Conservation (phyloP, 2,329 filamentous ascomycete genomes). For the Fusarium sp. region DNA sequence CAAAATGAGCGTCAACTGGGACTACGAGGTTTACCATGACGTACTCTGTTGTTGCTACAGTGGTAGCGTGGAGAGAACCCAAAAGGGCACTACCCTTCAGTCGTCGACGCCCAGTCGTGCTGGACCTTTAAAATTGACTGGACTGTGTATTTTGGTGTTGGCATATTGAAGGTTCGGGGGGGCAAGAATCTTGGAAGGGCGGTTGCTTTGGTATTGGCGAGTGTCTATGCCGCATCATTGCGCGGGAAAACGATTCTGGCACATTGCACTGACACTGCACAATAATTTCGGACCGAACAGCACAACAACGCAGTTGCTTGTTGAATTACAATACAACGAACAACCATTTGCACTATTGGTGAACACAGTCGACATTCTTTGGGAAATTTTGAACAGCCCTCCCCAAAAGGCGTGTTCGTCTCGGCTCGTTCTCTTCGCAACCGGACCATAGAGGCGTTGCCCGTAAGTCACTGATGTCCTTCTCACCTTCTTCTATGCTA, state of each 20-base stretch:
- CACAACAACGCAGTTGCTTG: neutral
- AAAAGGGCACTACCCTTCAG: neutral
- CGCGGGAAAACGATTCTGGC: neutral
- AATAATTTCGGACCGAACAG: neutral
- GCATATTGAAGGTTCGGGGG: neutral
- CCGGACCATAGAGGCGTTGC: neutral
- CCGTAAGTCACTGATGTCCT: neutral
- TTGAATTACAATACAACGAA: neutral
- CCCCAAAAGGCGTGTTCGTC: neutral
- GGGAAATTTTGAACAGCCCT: neutral
- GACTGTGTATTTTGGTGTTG: neutral
- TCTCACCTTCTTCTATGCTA: neutral
- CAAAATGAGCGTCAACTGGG: no score
- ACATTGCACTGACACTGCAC: neutral
- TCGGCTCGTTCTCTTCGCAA: no score
- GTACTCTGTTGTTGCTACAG: neutral
- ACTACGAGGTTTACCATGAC: neutral
- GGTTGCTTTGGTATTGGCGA: neutral
- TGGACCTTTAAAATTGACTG: neutral
- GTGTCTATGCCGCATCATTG: neutral
- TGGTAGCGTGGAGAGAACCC: neutral
- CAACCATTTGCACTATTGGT: neutral
- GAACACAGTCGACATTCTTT: neutral
- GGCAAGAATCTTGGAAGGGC: neutral
- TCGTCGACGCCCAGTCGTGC: no score